phyloP scores from a whole-genome alignment of 2,329 filamentous ascomycete species.

The Calycina herbarum region DNA sequence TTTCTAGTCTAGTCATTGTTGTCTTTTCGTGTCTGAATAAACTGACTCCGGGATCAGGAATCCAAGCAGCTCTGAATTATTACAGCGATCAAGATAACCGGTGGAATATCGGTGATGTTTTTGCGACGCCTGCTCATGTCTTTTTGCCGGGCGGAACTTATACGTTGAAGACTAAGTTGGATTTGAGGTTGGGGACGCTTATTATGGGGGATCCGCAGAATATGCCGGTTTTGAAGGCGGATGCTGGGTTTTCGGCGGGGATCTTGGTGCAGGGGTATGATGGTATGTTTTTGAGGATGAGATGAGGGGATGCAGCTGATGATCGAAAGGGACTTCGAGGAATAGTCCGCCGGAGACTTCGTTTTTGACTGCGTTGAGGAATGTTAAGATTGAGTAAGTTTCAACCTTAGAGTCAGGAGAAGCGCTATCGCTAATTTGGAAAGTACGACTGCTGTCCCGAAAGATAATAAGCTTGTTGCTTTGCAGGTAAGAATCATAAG shows the following conservation, averaged over 20 bases:
- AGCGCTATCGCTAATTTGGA: background rate
- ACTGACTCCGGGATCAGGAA: conserved; percentile 39
- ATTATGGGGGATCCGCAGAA: conserved; percentile 74
- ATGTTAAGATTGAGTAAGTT: background rate
- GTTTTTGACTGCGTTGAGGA: background rate
- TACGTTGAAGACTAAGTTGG: background rate
- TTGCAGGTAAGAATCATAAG: background rate
- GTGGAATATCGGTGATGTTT: background rate
- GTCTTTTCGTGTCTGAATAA: too few relatives aligned
- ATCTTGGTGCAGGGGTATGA: conserved; percentile 32
- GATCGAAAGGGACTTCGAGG: background rate
- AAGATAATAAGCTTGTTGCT: background rate
- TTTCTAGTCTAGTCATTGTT: too few relatives aligned
- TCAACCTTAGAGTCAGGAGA: background rate
- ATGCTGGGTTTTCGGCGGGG: conserved; percentile 55
- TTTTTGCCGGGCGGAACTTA: conserved; percentile 4
- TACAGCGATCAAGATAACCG: background rate
- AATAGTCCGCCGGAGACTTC: background rate
- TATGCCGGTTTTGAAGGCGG: conserved; percentile 72
- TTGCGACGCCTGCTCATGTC: conserved; percentile 2
- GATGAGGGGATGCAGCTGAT: background rate
- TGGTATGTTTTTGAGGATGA: background rate
- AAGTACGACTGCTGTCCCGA: background rate
- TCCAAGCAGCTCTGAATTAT: conserved; percentile 69
- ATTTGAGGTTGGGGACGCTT: conserved; percentile 1